Percentiles rank a stretch among this genome's conserved stretches.
Evolutionary conservation across 1,284 basidiomycete genomes (phyloP).

Genomic region (Gymnopus androsaceus): DNA sequence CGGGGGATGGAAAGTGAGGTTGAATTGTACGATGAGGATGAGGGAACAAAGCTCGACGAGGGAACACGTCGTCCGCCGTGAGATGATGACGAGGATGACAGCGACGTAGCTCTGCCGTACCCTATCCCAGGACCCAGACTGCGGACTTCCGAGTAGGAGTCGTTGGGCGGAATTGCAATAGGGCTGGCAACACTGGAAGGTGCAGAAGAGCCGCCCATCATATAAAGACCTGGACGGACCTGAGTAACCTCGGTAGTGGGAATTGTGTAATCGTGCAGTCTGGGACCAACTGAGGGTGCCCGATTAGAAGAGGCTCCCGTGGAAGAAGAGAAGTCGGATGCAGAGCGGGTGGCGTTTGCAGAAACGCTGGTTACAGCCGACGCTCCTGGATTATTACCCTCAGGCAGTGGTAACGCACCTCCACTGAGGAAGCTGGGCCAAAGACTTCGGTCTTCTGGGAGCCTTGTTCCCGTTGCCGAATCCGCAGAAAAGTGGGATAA

Average conservation of each 20-base stretch:
- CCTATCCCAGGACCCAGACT: conserved; percentile 6
- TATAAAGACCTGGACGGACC: conserved; percentile 57
- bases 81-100: not conserved
- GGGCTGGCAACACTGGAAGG: conserved; percentile 14
- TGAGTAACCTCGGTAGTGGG: conserved; percentile 50
- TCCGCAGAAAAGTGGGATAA: conserved; percentile 79
- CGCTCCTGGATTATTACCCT: conserved; percentile 26
- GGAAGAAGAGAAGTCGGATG: conserved; percentile 20
- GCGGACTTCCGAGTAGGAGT: conserved; percentile 6
- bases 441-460: conserved; percentile 90
- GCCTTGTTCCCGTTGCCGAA: conserved; percentile 67
- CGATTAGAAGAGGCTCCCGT: conserved; percentile 19
- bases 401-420: conserved; percentile 41
- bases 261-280: conserved; percentile 65
- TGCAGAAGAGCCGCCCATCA: conserved; percentile 23
- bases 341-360: conserved; percentile 21
- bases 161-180: conserved; percentile 10
- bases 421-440: conserved; percentile 82
- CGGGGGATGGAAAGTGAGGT: conserved; percentile 8
- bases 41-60: not conserved
- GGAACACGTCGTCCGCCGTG: conserved; percentile 2
- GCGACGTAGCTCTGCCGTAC: not conserved
- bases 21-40: conserved; percentile 3
- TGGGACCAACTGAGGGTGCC: conserved; percentile 50
- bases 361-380: conserved; percentile 15